Base-by-base conservation (phyloP, 176 grass and related monocot species). In the Oryza officinalis region DNA sequence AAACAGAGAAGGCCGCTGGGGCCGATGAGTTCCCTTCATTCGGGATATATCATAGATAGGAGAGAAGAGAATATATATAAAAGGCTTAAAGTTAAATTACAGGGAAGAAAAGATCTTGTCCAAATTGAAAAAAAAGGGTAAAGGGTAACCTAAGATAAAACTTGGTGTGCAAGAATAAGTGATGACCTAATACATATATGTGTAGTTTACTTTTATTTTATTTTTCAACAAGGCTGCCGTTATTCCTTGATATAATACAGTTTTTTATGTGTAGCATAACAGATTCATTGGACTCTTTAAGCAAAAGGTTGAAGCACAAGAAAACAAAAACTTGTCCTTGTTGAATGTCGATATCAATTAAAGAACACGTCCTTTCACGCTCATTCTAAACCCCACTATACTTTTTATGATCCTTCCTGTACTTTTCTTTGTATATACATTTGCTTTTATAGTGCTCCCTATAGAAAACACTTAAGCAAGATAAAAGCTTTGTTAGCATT, bases 381-480 rank as follows among this genome's bases (percentile, higher is more conserved):
- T 66, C 86, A 88, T 83, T 83, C 80, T 44, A 27, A 32, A n/a
- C 32, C 22, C 70, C 74, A 83, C 38, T 13, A n/a, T 72, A 44
- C 13, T 74, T 88, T 79, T 54, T 45, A 43, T 67, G 81, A 67
- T 88, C 60, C 31, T 72, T 27, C 13, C 26, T 11, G 60, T 41
- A 46, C 75, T 88, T 59, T 65, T 71, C 73, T 83, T 54, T 9
- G 78, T 67, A 65, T 35, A 32, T 72, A 33, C 44, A 52, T 78
- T 78, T 69, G 41, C 72, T 32, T 54, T 59, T 57, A 10, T 63
- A 69, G 81, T 84, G 87, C 81, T 81, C 81, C 80, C 76, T 27
- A 69, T 49, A 45, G 15, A 63, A 61, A 61, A 61, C 57, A 61
- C 27, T 74, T 69, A 45, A 44, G 35, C 60, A 79, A 44, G 72